phyloP scores from a whole-genome alignment of 345 rosid genomes.

The Eucalyptus cloeziana region DNA sequence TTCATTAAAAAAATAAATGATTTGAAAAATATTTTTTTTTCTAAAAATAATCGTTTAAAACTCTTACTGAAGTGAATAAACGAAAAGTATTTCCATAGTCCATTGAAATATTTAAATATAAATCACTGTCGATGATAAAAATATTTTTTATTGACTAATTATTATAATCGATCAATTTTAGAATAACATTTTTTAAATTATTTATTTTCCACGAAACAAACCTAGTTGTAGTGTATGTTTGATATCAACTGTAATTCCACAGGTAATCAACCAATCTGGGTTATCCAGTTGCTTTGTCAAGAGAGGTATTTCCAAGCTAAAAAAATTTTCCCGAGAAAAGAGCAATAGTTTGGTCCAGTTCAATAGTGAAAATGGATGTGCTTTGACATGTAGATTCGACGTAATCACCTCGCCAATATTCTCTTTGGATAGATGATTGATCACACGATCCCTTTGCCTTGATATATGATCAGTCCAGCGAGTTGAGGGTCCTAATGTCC shows the following conservation, averaged over 20 bases:
- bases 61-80: too few relatives aligned
- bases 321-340: fast-evolving
- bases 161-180: fast-evolving
- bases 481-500: not conserved
- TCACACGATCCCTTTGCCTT: not conserved
- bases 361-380: not conserved
- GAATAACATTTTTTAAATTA: too few relatives aligned
- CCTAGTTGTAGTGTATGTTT: too few relatives aligned
- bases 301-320: not conserved
- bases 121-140: fast-evolving
- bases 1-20: fast-evolving
- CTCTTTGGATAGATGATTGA: not conserved
- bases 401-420: not conserved
- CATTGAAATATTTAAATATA: too few relatives aligned
- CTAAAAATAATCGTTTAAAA: fast-evolving
- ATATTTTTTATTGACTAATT: too few relatives aligned
- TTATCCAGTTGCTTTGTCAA: not conserved
- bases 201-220: fast-evolving
- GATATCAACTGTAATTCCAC: fast-evolving
- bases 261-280: fast-evolving
- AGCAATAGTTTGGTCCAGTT: too few relatives aligned
- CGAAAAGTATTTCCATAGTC: fast-evolving
- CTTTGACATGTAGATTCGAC: not conserved
- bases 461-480: not conserved
- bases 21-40: too few relatives aligned